Evolutionary conservation across 148 eudicot species (phyloP).

Genomic region (Rhododendron ferrugineum): DNA sequence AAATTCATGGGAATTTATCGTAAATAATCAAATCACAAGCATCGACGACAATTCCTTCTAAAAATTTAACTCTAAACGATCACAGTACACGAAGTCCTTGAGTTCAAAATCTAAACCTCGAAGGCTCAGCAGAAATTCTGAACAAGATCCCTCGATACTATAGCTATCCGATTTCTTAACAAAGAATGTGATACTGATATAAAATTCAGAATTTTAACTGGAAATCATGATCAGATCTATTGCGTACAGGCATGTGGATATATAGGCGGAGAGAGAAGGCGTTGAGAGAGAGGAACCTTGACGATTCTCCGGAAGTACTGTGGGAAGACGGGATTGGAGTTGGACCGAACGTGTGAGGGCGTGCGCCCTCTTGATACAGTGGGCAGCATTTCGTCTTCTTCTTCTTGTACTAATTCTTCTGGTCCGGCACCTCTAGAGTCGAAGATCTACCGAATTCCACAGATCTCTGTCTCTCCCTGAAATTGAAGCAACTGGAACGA

Average conservation of each 20-base stretch:
- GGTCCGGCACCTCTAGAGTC: background rate
- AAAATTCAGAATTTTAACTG: background rate
- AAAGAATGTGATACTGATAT: background rate
- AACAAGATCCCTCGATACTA: background rate
- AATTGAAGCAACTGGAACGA: background rate
- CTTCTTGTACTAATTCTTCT: constrained; percentile 4
- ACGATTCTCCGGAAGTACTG: constrained; percentile 26
- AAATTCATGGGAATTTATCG: background rate
- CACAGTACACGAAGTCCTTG: background rate
- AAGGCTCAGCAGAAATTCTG: background rate
- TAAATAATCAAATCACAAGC: background rate
- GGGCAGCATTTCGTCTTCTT: constrained; percentile 16
- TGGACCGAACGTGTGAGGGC: constrained; percentile 15
- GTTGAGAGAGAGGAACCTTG: constrained; percentile 13
- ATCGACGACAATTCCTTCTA: background rate
- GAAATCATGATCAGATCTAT: constrained; percentile 1
- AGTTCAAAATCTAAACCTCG: background rate
- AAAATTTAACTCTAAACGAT: background rate
- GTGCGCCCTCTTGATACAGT: constrained; percentile 13
- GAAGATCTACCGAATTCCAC: constrained; percentile 5
- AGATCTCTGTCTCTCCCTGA: constrained; percentile 2
- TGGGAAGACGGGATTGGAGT: constrained; percentile 6
- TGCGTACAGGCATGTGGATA: background rate
- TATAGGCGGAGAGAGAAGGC: background rate
- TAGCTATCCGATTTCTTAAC: background rate